Conservation (phyloP, 805 yeast genomes). For the Sugiyamaella boreocaroliniensis region DNA sequence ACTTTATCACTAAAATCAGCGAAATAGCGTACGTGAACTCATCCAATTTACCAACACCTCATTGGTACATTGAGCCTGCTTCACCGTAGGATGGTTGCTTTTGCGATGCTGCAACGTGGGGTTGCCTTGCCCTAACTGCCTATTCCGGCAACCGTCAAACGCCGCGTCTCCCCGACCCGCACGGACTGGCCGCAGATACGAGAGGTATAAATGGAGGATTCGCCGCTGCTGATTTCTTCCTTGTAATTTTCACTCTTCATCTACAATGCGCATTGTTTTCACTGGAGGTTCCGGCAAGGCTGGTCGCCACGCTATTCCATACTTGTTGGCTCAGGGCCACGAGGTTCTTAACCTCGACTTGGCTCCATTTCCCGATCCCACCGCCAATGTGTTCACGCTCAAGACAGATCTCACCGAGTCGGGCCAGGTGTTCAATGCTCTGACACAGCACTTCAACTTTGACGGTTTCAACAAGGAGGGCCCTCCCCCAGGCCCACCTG, state of each 20-base stretch:
- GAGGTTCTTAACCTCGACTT: slow-evolving; percentile 12
- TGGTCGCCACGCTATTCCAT: slow-evolving; percentile 9
- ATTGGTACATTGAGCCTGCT: no score
- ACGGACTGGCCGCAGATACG: background rate
- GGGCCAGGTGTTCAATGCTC: slow-evolving; percentile 15
- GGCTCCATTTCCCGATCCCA: slow-evolving; percentile 14
- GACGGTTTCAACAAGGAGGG: slow-evolving; percentile 6
- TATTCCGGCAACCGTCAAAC: background rate
- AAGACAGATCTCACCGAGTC: slow-evolving; percentile 11
- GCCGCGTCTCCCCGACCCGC: background rate
- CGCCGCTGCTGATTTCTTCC: background rate
- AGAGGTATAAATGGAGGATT: background rate
- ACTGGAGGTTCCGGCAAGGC: slow-evolving; percentile 16
- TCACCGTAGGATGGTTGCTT: no score
- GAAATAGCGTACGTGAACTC: no score
- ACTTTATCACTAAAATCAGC: no score
- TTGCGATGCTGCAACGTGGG: no score
- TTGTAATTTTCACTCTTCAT: background rate
- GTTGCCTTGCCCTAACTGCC: background rate
- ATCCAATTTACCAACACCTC: no score
- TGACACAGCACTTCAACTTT: slow-evolving; percentile 9
- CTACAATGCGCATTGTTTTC: slow-evolving; percentile 7
- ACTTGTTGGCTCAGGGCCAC: slow-evolving; percentile 13
- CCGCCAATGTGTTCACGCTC: slow-evolving; percentile 9
- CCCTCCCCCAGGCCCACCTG: slow-evolving; percentile 12